phyloP scores from a whole-genome alignment of 371 early-diverging fungal species.

The Syncephalastrum sp. region DNA sequence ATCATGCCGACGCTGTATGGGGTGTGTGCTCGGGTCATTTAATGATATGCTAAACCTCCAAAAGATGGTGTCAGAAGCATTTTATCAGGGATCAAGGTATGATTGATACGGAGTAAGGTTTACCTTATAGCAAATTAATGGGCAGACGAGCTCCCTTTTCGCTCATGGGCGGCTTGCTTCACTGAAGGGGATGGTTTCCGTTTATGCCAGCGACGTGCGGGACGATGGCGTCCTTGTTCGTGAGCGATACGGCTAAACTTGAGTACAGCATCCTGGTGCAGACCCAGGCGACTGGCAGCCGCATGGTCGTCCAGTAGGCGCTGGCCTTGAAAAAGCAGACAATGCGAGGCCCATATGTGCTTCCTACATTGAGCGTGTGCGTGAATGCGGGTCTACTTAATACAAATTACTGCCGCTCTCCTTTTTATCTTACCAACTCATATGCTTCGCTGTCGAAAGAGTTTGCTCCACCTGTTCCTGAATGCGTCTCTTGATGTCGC shows the following conservation, averaged over 20 bases:
- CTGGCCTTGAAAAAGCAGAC: conserved; percentile 21
- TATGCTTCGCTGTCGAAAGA: conserved; percentile 11
- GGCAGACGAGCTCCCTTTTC: too few species aligned
- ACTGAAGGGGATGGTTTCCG: background rate
- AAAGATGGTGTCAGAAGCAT: too few species aligned
- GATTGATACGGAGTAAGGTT: too few species aligned
- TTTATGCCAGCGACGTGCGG: conserved; percentile 23
- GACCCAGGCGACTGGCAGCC: conserved; percentile 36
- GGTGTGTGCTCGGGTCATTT: too few species aligned
- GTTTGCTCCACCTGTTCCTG: conserved; percentile 17
- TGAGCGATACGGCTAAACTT: conserved; percentile 26
- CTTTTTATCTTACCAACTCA: conserved; percentile 25
- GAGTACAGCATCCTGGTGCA: conserved; percentile 31
- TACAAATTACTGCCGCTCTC: background rate
- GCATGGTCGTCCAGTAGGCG: conserved; percentile 28
- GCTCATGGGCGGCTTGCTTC: too few species aligned
- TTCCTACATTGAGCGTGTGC: conserved; percentile 19
- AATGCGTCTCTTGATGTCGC: conserved; percentile 33
- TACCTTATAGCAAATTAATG: too few species aligned
- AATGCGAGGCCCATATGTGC: conserved; percentile 42
- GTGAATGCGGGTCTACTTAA: background rate
- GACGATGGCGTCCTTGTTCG: conserved; percentile 32
- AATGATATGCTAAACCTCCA: too few species aligned
- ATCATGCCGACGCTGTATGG: too few species aligned
- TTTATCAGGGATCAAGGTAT: too few species aligned